Conservation (phyloP, 257 asterid species). For the Gynochthodes officinalis region DNA sequence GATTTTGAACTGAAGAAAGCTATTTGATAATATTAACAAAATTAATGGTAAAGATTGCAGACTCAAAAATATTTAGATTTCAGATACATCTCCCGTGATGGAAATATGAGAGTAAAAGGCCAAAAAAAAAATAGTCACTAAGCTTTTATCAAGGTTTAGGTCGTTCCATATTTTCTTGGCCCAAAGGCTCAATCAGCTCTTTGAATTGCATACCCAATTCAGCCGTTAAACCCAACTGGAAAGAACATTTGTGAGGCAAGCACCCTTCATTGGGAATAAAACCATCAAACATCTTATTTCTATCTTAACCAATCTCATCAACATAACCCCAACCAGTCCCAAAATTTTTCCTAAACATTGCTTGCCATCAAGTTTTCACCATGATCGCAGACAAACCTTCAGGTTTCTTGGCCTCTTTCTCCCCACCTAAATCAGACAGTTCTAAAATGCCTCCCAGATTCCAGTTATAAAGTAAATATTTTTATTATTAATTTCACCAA, state of each 20-base stretch:
- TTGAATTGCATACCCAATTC: background rate
- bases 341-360: background rate
- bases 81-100: background rate
- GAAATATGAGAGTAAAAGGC: background rate
- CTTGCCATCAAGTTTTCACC: background rate
- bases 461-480: background rate
- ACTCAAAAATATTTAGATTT: background rate
- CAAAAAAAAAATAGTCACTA: background rate
- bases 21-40: background rate
- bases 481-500: background rate
- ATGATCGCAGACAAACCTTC: background rate
- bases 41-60: background rate
- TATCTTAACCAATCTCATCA: background rate
- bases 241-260: background rate
- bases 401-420: background rate
- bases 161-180: too few relatives aligned
- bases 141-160: too few relatives aligned
- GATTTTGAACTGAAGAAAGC: background rate
- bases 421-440: background rate
- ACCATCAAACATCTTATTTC: background rate
- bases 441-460: background rate
- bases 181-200: background rate
- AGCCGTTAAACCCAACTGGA: background rate
- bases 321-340: background rate
- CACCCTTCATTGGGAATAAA: background rate